These are phyloP conservation scores for Candida tallmaniae DNA, from an alignment of 805 yeast genomes.

Conservation along the genomic window DNA sequence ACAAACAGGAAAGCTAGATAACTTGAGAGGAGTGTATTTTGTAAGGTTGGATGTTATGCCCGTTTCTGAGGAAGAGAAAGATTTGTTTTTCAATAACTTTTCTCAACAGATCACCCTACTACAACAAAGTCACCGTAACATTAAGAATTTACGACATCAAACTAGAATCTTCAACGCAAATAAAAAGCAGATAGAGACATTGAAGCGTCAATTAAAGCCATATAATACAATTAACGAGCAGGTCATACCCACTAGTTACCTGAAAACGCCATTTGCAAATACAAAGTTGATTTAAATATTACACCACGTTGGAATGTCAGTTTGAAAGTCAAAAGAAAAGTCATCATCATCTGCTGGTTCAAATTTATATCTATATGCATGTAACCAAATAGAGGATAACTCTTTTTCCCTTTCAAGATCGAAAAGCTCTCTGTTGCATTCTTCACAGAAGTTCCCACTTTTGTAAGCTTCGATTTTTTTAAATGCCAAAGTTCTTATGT, in stretches of 20 bases:
- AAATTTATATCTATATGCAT: constrained; percentile 30
- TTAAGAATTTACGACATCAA: not conserved
- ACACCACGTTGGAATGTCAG: constrained; percentile 46
- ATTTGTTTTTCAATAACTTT: too few relatives aligned
- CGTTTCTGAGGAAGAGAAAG: not conserved
- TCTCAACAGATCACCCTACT: not conserved
- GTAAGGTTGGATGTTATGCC: constrained; percentile 10
- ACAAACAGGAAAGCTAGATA: not conserved
- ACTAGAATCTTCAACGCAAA: constrained; percentile 1
- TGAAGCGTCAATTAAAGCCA: constrained; percentile 1
- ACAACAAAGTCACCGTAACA: not conserved
- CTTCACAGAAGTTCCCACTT: constrained; percentile 22
- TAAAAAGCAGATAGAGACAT: not conserved
- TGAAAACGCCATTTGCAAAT: constrained; percentile 21
- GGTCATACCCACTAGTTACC: constrained; percentile 14
- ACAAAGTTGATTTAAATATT: not conserved
- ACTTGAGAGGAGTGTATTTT: constrained; percentile 23
- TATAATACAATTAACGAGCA: constrained; percentile 13
- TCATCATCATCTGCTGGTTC: constrained; percentile 2
- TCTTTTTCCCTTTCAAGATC: constrained; percentile 23
- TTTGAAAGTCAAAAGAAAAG: constrained; percentile 32
- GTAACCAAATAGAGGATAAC: constrained; percentile 37
- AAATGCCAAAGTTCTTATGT: constrained; percentile 19
- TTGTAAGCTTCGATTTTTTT: constrained; percentile 26
- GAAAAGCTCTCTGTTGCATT: constrained; percentile 30